Base-by-base conservation (phyloP, 1,139 yeast genomes). In the Fermentozyma sake region DNA sequence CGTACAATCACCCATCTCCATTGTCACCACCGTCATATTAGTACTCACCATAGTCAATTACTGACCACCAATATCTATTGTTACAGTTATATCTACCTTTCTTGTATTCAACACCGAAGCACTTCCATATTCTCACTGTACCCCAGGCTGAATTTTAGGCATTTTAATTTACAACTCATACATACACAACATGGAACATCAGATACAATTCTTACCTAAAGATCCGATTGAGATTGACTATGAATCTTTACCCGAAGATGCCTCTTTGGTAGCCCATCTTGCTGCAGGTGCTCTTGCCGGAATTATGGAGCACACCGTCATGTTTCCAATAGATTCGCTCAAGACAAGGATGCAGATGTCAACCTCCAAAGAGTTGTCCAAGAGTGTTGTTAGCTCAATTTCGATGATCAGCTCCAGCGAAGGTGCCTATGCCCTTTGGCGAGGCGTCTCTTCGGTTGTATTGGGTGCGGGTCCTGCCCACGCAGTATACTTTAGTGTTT, bases 391-490 rank as follows among this genome's bases (percentile, higher is more conserved):
- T 17, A 63, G 72, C 30, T 77, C 89, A 15, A 78, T 87, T 29
- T 68, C 86, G 13, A 72, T 72, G 44, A 87, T 91, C 33, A 71
- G 87, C 12, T 75, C 95, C 10, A 69, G 83, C n/a, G 98, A 91
- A 55, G 98, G 98, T 2, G 84, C 93, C 3, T 55, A 76, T 33
- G 84, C 95, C 1, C 71, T 89, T 24, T 91, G 97, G 96, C 70
- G 95, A 50, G 99, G 99, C 34, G 87, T 91, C 18, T 79, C 91
- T 10, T 84, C 96, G 2, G 95, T 93, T 39, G 78, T 89, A 7
- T 53, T 91, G 38, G 99, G 99, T 23, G 97, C 99, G n/a, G 99
- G 98, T 4, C 99, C 99, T 2, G 97, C 98, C 7, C 99, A 91
- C 60, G 98, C 98, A 1, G 84, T 93, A 10, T 93, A 93, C 59